Evolutionary conservation across 1,139 yeast species (phyloP).

Genomic region (Yamadazyma membranifaciens): DNA sequence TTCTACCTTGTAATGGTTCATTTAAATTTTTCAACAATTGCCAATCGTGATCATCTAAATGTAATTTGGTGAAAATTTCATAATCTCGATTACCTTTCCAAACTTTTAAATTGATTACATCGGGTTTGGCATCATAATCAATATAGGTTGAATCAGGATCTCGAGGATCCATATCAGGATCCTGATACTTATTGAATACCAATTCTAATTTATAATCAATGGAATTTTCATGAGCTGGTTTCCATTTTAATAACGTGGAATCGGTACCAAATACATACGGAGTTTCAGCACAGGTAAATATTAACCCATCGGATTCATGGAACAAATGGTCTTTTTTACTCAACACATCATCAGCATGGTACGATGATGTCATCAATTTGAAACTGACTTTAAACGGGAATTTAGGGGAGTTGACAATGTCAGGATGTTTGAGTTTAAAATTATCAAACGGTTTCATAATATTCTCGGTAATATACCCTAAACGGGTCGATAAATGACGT

Average conservation of each 20-base stretch:
- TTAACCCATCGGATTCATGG: conserved; percentile 91
- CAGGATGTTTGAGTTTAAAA: conserved; percentile 66
- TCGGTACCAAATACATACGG: conserved; percentile 92
- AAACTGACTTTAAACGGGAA: conserved; percentile 85
- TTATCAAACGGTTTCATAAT: conserved; percentile 80
- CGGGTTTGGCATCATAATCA: conserved; percentile 82
- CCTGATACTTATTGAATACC: conserved; percentile 64
- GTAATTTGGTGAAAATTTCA: conserved; percentile 63
- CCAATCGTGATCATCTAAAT: conserved; percentile 77
- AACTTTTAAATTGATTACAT: conserved; percentile 54
- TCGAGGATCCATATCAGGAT: conserved; percentile 65
- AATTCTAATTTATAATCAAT: conserved; percentile 79
- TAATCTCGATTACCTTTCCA: conserved; percentile 81
- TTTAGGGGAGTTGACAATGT: conserved; percentile 58
- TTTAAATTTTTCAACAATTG: conserved; percentile 61
- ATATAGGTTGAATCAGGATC: conserved; percentile 74
- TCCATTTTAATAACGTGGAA: conserved; percentile 83
- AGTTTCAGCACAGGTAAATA: conserved; percentile 86
- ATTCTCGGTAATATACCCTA: conserved; percentile 83
- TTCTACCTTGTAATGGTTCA: conserved; percentile 88
- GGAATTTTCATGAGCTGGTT: conserved; percentile 93
- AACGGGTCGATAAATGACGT: conserved; percentile 71
- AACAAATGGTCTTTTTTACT: conserved; percentile 69
- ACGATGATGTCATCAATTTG: conserved; percentile 84
- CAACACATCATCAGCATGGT: conserved; percentile 76